Base-by-base conservation (phyloP, 2,329 filamentous ascomycete genomes). In the Pseudogymnoascus sp. region DNA sequence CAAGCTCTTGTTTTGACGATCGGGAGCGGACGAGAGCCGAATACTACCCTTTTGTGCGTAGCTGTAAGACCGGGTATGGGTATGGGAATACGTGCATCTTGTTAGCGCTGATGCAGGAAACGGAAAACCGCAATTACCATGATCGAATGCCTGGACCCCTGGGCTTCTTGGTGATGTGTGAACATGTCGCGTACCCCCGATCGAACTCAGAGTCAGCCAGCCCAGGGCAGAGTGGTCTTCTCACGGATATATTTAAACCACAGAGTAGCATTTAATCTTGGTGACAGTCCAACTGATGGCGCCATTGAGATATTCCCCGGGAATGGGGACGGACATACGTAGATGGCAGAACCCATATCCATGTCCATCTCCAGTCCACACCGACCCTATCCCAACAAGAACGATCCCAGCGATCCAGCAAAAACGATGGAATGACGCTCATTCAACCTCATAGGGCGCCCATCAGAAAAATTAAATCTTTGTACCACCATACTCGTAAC, bases 311-410 rank as follows among this genome's bases (percentile, higher is more conserved):
- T 8, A 31, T 33, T 33, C 29, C 47, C 47, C 47, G 47, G 29
- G 47, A 54, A 17, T 54, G 47, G 47, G 47, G 44, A 54, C 44
- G 26, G 44, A 31, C 24, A 54, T 31, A 31, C 35, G 35, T 37
- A 37, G 4, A 37, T 37, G 35, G 2, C 1, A 37, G 35, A 37
- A 9, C 35, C 35, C 35, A 37, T 37, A 6, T 15, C 44, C 41
- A n/a, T 47, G 41, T 47, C 44, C 44, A 54, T 54, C 21, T 54
- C 44, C 31, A 8, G n/a, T 54, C 26, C 44, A 54, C 44, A 54
- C 44, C 44, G 44, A 54, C 44, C 47, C 44, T 24, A 54, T 54
- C 47, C 47, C 47, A 54, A 21, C 47, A 54, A 33, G 29, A 44
- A 8, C 21, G 40, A 44, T 44, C 39, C 47, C 44, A 54, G 44